Evolutionary conservation across 2,329 filamentous ascomycete genomes (phyloP).

Genomic region (Colletotrichum karsti): DNA sequence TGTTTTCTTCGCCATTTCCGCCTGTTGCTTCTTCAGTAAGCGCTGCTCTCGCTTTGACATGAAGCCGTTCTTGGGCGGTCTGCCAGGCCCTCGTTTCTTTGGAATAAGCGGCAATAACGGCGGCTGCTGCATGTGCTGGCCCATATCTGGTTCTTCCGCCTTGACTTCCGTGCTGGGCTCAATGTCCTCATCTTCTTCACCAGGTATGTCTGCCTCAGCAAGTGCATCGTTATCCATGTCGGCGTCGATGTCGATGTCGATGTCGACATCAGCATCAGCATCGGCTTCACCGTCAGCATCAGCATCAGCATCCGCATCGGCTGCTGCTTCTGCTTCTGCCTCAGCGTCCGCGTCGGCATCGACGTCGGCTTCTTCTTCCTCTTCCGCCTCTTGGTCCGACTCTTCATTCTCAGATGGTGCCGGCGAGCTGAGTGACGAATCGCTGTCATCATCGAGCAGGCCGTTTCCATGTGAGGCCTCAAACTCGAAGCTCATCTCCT

Average conservation of each 20-base stretch:
- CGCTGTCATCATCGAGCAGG: conserved; percentile 64
- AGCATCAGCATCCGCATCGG: conserved; percentile 25
- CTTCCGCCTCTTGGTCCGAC: conserved; percentile 37
- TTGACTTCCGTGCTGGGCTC: conserved; percentile 32
- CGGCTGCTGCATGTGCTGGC: conserved; percentile 48
- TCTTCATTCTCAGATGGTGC: conserved; percentile 48
- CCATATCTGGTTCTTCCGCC: conserved; percentile 40
- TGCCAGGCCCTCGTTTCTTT: conserved; percentile 79
- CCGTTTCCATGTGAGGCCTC: conserved; percentile 68
- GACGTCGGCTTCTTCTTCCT: conserved; percentile 35
- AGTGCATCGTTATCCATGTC: conserved; percentile 35
- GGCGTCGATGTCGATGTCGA: conserved; percentile 21
- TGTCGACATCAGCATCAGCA: conserved; percentile 29
- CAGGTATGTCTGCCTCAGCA: conserved; percentile 36
- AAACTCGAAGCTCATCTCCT: conserved; percentile 80
- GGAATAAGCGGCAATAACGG: conserved; percentile 46
- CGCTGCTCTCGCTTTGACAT: conserved; percentile 82
- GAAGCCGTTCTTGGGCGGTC: conserved; percentile 83
- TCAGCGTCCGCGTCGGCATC: conserved; percentile 22
- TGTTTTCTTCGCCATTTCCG: conserved; percentile 61
- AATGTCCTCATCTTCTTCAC: conserved; percentile 30
- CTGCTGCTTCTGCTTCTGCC: conserved; percentile 30
- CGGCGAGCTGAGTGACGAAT: conserved; percentile 53
- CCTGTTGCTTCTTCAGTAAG: conserved; percentile 66
- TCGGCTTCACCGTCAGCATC: conserved; percentile 35